Conservation (phyloP, 2,329 filamentous ascomycete genomes). For the Colletotrichum lentis region DNA sequence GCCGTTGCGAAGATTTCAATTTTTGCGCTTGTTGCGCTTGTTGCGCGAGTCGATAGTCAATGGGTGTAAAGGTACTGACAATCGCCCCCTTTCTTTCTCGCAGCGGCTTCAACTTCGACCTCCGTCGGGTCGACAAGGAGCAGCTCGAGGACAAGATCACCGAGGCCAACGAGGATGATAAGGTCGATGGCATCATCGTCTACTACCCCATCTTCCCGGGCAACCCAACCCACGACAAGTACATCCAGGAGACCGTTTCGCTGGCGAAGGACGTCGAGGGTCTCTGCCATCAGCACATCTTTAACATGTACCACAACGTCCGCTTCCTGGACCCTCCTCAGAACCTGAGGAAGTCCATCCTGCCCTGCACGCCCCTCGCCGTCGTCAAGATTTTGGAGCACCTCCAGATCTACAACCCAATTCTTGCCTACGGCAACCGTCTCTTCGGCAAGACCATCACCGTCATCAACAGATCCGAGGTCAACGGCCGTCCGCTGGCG, state of each 20-base stretch:
- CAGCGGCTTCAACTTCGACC: conserved; percentile 89
- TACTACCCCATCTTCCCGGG: conserved; percentile 94
- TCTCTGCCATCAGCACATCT: conserved; percentile 89
- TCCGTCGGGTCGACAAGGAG: conserved; percentile 85
- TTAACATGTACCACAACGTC: conserved; percentile 99
- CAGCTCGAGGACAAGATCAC: conserved; percentile 89
- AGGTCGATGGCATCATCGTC: conserved; percentile 90
- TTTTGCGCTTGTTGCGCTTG: neutral
- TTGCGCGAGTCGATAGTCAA: neutral
- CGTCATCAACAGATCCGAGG: conserved; percentile 95
- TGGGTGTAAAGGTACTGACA: conserved; percentile 36
- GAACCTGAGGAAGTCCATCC: conserved; percentile 85
- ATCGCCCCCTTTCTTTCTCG: conserved; percentile 15
- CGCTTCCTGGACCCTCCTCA: conserved; percentile 85
- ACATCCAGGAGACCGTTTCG: conserved; percentile 93
- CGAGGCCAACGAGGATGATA: conserved; percentile 79
- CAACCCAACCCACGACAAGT: conserved; percentile 87
- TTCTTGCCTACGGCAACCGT: conserved; percentile 90
- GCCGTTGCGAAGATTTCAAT: conserved; percentile 1
- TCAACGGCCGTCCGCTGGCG: conserved; percentile 91
- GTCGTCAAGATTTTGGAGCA: conserved; percentile 98
- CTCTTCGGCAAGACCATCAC: conserved; percentile 94
- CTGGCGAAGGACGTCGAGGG: conserved; percentile 95
- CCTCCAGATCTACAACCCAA: conserved; percentile 94
- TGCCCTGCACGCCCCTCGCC: conserved; percentile 94